Base-by-base conservation (phyloP, 2,329 filamentous ascomycete genomes). In the Aspergillus sp. region DNA sequence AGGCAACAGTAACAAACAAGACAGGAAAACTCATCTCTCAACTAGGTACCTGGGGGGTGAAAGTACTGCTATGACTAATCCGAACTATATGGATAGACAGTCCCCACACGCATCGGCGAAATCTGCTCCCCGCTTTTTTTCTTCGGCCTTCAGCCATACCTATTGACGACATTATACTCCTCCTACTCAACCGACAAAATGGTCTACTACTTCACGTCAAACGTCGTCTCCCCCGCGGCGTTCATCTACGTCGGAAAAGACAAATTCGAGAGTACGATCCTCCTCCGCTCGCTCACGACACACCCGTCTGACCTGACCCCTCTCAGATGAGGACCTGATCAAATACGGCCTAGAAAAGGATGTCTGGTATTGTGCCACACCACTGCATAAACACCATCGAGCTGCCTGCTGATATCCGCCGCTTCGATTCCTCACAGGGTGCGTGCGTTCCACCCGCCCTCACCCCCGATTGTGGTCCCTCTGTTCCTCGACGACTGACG, bases 221-320 rank as follows among this genome's bases (percentile, higher is more conserved):
- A 83, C 56, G 84, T 85, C 40, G 90, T 95, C 36, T 81, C 86
- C 11, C 93, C 94, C 2, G 71, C 90, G 30, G 93, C 90, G 40
- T 92, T 87, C 69, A 85, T 99, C 67, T 99, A 99, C 71, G 90
- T 96, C 54, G 94, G 94, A 73, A 99, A 97, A 75, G 94, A 99
- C 79, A 99, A 99, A 77, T 92, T 94, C 64, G 94, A 99, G 79
- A 99, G 94, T 96, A 80, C 67, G 86, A 61, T 46, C 42, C 33
- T 45, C 33, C 22, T 22, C 26, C 26, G 26, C 26, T 8, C 26
- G 8, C 26, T 30, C 26, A 30, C 22, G 26, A 9, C 26, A 30
- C 8, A 8, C 26, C 24, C 26, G 10, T 10, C 26, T 11, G 26
- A 30, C 26, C 26, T 30, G 26, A 11, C 4, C 26, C 26, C 26